Base-by-base conservation (phyloP, 345 rosid species). In the Eucalyptus tenuipes region DNA sequence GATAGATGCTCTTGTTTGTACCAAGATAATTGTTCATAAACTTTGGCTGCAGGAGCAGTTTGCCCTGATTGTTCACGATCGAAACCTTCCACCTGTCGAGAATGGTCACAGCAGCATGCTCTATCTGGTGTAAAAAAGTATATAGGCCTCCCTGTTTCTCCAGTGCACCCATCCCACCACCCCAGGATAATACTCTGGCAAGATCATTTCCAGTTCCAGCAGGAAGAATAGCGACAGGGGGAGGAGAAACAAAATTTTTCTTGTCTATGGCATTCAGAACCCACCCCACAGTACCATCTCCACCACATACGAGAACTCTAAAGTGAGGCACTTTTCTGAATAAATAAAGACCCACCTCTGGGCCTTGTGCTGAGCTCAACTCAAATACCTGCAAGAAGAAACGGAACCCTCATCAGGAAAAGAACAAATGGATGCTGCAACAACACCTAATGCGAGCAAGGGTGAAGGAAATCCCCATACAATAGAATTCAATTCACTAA, bases 151-250 rank as follows among this genome's bases (percentile, higher is more conserved):
- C 99, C 86, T 95, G 97, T 91, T 94, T 95, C 93, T 96, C 98
- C 88, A 95, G 95, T 61, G 96, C 93, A 57, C 96, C 94, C 93
- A 97, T 92, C 86, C 99, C 99, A 87, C 96, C 95, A 87, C 98
- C 98, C 98, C 98, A 97, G 49, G 94, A 93, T 86, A 97, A 92
- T 85, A 96, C 97, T 90, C 98, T 95, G 88, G 99, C 96, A 85
- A 97, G 93, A 94, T 97, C 99, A 94, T 97, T 97, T 91, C 99
- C 99, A n/a, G 98, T 97, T 90, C 99, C 99, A 87, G 98, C 97
- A 80, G 99, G 98, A 49, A 97, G 96, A 90, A 96, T 95, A 88
- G 99, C 98, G 85, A 97, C 96, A 27, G 99, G 98, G 88, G 99
- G 98, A 91, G 99, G 98, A 89, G 99, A 97, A 86, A 94, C 95